Conservation (phyloP, 495 filamentous ascomycete species). For the Massariosphaeria phaeospora region DNA sequence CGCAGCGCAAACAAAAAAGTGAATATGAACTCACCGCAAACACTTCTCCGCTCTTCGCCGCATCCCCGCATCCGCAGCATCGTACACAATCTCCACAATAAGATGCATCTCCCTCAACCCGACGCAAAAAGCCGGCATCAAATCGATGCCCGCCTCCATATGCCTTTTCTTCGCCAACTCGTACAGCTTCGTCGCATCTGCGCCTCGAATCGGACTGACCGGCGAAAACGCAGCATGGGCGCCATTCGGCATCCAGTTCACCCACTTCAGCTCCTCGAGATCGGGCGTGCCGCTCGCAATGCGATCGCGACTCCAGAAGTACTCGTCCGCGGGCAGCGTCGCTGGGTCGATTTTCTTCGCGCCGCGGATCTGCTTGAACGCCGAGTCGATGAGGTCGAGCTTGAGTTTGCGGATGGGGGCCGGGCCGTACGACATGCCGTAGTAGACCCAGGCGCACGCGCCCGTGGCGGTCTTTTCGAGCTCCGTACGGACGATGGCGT, state of each 20-base stretch:
- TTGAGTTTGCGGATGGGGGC: constrained; percentile 21
- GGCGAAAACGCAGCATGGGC: constrained; percentile 21
- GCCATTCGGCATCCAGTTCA: constrained; percentile 29
- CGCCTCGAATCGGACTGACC: constrained; percentile 13
- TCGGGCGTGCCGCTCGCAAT: constrained; percentile 20
- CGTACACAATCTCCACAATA: constrained; percentile 28
- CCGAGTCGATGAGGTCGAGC: constrained; percentile 17
- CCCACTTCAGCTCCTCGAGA: constrained; percentile 23
- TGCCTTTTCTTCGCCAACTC: constrained; percentile 23
- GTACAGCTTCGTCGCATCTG: constrained; percentile 16
- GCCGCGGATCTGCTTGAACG: constrained; percentile 18
- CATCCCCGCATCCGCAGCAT: constrained; percentile 16
- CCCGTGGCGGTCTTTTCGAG: constrained; percentile 13
- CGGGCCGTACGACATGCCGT: constrained; percentile 28
- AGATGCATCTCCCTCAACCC: constrained; percentile 30
- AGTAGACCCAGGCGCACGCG: constrained; percentile 25
- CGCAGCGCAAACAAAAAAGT: too few species aligned
- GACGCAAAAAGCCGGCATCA: constrained; percentile 32
- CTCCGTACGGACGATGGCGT: constrained; percentile 1
- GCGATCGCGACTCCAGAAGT: constrained; percentile 22
- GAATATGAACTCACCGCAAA: constrained; percentile 19
- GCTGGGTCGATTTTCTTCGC: constrained; percentile 16
- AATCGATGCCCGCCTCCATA: constrained; percentile 18
- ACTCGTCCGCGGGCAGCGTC: constrained; percentile 20
- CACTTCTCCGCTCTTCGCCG: constrained; percentile 22